phyloP scores from a whole-genome alignment of 75 land plant species.

The Sequoia sempervirens region DNA sequence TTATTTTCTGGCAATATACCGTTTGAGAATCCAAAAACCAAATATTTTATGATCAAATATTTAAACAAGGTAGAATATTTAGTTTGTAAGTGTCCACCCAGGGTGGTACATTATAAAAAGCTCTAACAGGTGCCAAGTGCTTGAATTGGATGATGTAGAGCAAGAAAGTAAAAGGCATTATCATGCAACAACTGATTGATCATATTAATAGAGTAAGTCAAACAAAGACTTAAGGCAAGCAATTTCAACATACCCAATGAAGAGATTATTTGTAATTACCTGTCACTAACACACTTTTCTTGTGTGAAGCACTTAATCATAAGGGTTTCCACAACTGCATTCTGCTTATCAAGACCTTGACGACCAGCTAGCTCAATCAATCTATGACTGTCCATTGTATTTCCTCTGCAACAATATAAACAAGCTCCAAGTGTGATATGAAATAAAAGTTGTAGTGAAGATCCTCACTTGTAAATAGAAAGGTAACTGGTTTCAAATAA shows the following conservation, averaged over 20 bases:
- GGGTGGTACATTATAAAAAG: too few relatives aligned
- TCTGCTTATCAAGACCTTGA: conserved; percentile 34
- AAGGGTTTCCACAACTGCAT: conserved; percentile 34
- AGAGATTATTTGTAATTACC: conserved; percentile 8
- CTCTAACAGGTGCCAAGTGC: not conserved
- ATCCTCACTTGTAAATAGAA: not conserved
- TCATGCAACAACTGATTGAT: not conserved
- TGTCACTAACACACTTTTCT: conserved; percentile 37
- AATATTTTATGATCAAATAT: too few relatives aligned
- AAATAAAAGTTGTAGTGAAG: not conserved
- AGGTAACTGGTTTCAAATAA: not conserved
- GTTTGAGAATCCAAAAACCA: too few relatives aligned
- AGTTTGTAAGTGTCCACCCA: too few relatives aligned
- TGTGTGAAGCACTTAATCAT: conserved; percentile 30
- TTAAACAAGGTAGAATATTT: too few relatives aligned
- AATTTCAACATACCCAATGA: not conserved
- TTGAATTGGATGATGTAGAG: not conserved
- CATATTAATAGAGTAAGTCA: not conserved
- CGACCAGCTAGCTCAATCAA: conserved; percentile 38
- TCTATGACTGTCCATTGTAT: conserved; percentile 39
- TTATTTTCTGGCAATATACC: too few relatives aligned
- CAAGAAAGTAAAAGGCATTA: not conserved
- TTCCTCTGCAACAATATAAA: conserved; percentile 21
- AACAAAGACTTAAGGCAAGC: not conserved
- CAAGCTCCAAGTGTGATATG: not conserved